Percentiles rank a stretch among this genome's conserved stretches.
Evolutionary conservation across 2,329 filamentous ascomycete genomes (phyloP).

Genomic region (Zymoseptoria crescenta): DNA sequence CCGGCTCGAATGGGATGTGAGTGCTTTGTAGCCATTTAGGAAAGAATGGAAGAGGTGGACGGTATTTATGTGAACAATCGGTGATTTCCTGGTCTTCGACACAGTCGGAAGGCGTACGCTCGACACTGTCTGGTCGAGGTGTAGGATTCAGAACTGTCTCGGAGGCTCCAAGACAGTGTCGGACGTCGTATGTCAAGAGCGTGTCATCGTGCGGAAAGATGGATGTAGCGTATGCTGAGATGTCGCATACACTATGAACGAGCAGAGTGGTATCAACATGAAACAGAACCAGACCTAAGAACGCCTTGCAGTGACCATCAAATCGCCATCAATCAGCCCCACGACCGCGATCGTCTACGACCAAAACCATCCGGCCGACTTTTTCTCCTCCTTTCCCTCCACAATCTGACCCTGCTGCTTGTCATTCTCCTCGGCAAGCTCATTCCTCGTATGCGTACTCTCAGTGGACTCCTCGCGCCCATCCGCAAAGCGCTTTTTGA

Average conservation of each 20-base stretch:
- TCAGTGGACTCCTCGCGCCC: constrained; percentile 53
- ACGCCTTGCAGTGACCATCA: neutral
- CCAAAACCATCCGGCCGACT: constrained; percentile 27
- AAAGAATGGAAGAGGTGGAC: neutral
- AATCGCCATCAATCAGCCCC: neutral
- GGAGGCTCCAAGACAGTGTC: too few species aligned
- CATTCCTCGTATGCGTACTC: constrained; percentile 39
- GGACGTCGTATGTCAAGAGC: too few species aligned
- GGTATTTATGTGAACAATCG: neutral
- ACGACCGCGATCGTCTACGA: constrained; percentile 22
- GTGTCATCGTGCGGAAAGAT: too few species aligned
- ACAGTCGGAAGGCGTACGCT: neutral
- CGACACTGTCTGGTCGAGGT: neutral
- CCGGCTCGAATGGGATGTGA: neutral
- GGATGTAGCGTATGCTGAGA: too few species aligned
- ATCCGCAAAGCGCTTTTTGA: constrained; percentile 53
- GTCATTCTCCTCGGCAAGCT: constrained; percentile 1
- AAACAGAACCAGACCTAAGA: neutral
- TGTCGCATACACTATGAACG: neutral
- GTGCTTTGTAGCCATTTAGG: neutral
- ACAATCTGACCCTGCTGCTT: neutral
- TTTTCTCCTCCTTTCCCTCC: constrained; percentile 12
- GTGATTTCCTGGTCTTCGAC: too few species aligned
- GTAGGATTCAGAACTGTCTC: too few species aligned
- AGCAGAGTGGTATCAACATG: neutral